phyloP scores from a whole-genome alignment of 129 eudicot species.

The Sambucus nigra region DNA sequence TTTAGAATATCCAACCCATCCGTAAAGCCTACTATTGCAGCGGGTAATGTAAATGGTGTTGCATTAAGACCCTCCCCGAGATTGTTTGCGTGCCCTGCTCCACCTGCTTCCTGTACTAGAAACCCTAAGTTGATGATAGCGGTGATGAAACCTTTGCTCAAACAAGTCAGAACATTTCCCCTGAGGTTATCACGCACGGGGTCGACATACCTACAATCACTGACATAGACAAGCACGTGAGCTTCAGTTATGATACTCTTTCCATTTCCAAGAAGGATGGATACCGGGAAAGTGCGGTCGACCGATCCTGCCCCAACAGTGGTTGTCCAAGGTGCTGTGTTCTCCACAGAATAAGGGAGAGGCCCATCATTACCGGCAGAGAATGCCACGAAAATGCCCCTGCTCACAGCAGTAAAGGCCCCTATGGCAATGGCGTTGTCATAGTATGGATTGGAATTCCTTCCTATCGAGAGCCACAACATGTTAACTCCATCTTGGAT shows the following conservation, averaged over 20 bases:
- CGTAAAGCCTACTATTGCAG: too few relatives aligned
- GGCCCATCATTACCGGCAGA: neutral
- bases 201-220: neutral
- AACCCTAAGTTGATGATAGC: neutral
- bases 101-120: neutral
- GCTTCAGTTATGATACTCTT: neutral
- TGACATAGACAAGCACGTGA: neutral
- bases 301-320: conserved; percentile 1
- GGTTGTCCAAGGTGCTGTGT: neutral
- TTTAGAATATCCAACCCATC: too few relatives aligned
- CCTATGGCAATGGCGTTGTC: neutral
- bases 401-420: neutral
- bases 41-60: too few relatives aligned
- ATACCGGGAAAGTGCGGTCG: neutral
- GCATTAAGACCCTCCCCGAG: too few relatives aligned
- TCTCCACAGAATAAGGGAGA: neutral
- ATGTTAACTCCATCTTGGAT: neutral
- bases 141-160: too few relatives aligned
- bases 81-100: too few relatives aligned
- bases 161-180: neutral
- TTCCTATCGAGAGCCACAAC: neutral
- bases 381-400: neutral
- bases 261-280: neutral
- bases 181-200: neutral
- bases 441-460: neutral